phyloP scores from a whole-genome alignment of 192 early-diverging fungal genomes.

The Backusella psychrophila region DNA sequence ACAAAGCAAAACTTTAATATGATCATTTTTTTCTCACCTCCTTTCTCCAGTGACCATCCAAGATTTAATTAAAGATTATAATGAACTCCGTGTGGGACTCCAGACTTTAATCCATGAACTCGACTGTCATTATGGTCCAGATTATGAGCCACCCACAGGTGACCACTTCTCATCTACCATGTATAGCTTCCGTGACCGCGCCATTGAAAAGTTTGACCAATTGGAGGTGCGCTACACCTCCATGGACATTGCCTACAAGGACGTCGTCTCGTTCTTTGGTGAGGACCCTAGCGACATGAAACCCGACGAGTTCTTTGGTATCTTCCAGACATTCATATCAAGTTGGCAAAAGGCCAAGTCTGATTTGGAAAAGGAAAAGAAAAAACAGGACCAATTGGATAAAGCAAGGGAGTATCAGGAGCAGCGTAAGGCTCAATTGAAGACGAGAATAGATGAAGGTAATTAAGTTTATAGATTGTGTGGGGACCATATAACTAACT shows the following conservation, averaged over 20 bases:
- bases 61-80: constrained; percentile 51
- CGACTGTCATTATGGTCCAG: constrained; percentile 27
- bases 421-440: constrained; percentile 24
- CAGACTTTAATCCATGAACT: constrained; percentile 52
- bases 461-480: background rate
- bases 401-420: constrained; percentile 29
- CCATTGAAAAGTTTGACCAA: constrained; percentile 59
- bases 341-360: constrained; percentile 63
- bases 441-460: constrained; percentile 4
- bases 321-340: constrained; percentile 78
- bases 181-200: constrained; percentile 60
- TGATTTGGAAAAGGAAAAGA: constrained; percentile 36
- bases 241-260: constrained; percentile 73
- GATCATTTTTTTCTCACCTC: background rate
- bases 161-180: constrained; percentile 70
- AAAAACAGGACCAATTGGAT: constrained; percentile 42
- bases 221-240: constrained; percentile 58
- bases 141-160: constrained; percentile 42
- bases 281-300: constrained; percentile 71
- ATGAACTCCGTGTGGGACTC: constrained; percentile 43
- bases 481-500: too few relatives aligned
- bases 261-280: constrained; percentile 71
- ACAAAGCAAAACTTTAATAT: background rate
- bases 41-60: constrained; percentile 47
- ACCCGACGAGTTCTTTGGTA: constrained; percentile 85